Evolutionary conservation across 208 protist species (phyloP).

Genomic region (Angomonas ambiguus): DNA sequence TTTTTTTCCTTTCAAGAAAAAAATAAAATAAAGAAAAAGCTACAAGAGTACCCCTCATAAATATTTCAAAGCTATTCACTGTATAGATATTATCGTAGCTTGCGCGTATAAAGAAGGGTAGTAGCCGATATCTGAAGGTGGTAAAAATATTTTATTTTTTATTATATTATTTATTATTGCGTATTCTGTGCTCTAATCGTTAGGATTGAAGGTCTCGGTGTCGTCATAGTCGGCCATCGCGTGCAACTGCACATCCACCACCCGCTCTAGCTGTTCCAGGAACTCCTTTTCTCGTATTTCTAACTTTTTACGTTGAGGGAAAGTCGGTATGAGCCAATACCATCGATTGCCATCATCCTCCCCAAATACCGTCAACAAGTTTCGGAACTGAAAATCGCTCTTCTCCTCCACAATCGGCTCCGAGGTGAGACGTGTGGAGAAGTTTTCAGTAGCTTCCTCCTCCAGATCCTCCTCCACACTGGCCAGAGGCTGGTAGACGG

Average conservation of each 20-base stretch:
- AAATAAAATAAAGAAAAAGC: constrained; percentile 5
- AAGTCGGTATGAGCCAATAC: constrained; percentile 28
- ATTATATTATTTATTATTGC: background rate
- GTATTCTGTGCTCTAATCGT: background rate
- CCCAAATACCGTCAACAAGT: constrained; percentile 34
- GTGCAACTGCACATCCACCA: constrained; percentile 39
- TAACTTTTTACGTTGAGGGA: constrained; percentile 20
- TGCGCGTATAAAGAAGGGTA: too few relatives aligned
- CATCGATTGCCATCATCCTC: constrained; percentile 12
- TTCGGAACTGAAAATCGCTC: constrained; percentile 10
- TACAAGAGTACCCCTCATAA: too few relatives aligned
- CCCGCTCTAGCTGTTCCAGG: constrained; percentile 27
- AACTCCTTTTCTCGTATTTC: constrained; percentile 37
- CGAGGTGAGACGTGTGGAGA: too few relatives aligned
- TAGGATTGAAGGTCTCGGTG: background rate
- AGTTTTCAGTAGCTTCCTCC: too few relatives aligned
- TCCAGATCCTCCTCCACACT: too few relatives aligned
- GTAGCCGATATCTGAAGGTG: too few relatives aligned
- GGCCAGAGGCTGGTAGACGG: too few relatives aligned
- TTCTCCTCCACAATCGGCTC: too few relatives aligned
- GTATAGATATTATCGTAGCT: too few relatives aligned
- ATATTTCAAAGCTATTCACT: too few relatives aligned
- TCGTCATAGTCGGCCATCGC: constrained; percentile 33
- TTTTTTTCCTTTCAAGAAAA: constrained; percentile 13
- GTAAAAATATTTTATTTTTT: background rate